phyloP scores from a whole-genome alignment of 371 early-diverging fungal genomes.

The Cokeromyces recurvatus region DNA sequence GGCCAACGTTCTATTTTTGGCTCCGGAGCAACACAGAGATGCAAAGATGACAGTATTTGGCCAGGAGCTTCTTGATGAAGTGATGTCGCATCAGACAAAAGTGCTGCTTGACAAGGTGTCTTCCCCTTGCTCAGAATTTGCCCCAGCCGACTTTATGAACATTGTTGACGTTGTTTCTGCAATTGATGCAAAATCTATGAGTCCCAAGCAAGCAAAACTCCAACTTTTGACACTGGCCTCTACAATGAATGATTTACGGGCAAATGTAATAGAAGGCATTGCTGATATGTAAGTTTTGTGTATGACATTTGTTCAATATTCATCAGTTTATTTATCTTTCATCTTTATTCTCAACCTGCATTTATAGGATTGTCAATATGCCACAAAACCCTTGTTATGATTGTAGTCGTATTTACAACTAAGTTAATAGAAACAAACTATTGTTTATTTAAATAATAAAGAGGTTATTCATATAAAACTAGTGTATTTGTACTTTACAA shows the following conservation, averaged over 20 bases:
- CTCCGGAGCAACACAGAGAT: slow-evolving; percentile 4
- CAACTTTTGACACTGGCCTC: slow-evolving; percentile 5
- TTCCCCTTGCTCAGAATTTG: neutral
- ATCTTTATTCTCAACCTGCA: no score
- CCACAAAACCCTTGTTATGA: no score
- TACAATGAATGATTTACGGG: neutral
- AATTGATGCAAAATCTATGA: slow-evolving; percentile 4
- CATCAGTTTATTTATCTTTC: no score
- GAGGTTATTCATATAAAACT: no score
- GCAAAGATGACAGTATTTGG: slow-evolving; percentile 6
- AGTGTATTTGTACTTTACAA: no score
- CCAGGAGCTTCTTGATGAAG: slow-evolving; percentile 2
- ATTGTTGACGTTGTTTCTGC: slow-evolving; percentile 5
- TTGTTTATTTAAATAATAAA: no score
- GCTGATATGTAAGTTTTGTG: no score
- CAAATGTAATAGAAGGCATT: no score
- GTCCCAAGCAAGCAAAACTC: neutral
- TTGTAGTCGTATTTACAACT: no score
- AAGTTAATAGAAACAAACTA: no score
- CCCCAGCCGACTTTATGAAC: neutral
- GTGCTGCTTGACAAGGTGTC: slow-evolving; percentile 3
- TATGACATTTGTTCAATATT: no score
- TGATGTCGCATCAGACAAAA: slow-evolving; percentile 4
- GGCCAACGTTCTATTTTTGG: neutral
- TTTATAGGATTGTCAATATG: no score